Evolutionary conservation across 1,284 basidiomycete genomes (phyloP).

Genomic region (Austroboletus olivaceoglutinosus): DNA sequence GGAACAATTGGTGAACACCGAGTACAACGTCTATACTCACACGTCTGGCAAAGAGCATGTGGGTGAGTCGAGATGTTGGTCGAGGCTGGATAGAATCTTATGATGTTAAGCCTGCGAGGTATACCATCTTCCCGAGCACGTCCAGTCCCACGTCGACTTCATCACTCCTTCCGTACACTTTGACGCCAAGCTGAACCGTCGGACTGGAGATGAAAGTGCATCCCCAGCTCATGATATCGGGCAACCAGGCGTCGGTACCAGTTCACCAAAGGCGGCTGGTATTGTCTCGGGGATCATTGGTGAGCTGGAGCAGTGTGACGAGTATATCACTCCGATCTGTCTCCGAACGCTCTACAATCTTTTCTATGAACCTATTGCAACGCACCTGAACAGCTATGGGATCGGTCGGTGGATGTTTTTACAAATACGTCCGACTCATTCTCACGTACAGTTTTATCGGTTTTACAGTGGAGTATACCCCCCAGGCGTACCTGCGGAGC

Average conservation of each 20-base stretch:
- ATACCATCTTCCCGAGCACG: constrained; percentile 43
- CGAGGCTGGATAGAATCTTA: constrained; percentile 17
- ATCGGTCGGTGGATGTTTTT: constrained; percentile 38
- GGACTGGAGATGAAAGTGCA: not conserved
- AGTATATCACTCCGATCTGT: constrained; percentile 45
- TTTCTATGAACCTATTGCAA: constrained; percentile 39
- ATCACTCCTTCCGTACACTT: constrained; percentile 45
- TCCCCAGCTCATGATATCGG: constrained; percentile 19
- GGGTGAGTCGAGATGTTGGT: constrained; percentile 17
- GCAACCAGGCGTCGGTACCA: constrained; percentile 27
- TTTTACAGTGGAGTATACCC: constrained; percentile 45
- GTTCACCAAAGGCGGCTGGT: constrained; percentile 35
- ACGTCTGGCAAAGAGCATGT: constrained; percentile 30
- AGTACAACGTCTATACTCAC: constrained; percentile 45
- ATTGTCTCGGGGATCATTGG: constrained; percentile 23
- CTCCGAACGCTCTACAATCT: constrained; percentile 46
- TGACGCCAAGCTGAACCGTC: constrained; percentile 21
- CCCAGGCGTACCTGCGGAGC: constrained; percentile 41
- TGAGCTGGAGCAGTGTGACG: constrained; percentile 36
- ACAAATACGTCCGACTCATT: not conserved
- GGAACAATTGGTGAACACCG: constrained; percentile 40
- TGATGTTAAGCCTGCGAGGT: constrained; percentile 35
- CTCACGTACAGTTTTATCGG: not conserved
- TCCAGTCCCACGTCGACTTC: constrained; percentile 45
- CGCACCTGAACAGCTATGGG: constrained; percentile 46